Base-by-base conservation (phyloP, 345 rosid species). In the Excoecaria agallocha region DNA sequence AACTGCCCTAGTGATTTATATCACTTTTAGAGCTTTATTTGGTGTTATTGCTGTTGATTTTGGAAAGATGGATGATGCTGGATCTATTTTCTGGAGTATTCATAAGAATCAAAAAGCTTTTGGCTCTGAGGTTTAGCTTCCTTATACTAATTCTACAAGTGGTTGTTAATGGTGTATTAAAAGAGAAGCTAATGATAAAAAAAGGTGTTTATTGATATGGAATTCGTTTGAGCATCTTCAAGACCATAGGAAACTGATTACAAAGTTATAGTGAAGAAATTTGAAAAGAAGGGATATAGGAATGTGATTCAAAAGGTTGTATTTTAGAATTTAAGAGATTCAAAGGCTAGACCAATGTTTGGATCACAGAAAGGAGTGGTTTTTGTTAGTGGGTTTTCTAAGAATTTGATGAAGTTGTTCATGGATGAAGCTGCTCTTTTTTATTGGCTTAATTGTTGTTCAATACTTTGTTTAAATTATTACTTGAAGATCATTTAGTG, bases 31-130 rank as follows among this genome's bases (percentile, higher is more conserved):
- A 52, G 92, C 92, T 6, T 74, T 89, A n/a, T 84, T 89, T 81
- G 92, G 91, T 74, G 97, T 94, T 75, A 77, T 89, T 79, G 90
- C 91, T 71, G 37, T 78, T 64, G 94, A 91, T 72, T 38, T 85
- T 45, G 80, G 75, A 65, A 77, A 41, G 38, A 71, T 74, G 66
- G 94, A 89, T 82, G 82, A 75, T 56, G 88, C 93, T 11, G 85
- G 83, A 5, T 71, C 56, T 74, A 66, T 79, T 57, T 91, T 91
- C 82, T 79, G 84, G 91, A 76, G 48, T 9, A 81, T 91, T 48
- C 93, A 90, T 74, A 12, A 68, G 69, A 45, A 12, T 72, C 85
- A 82, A 71, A 77, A 19, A 77, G 78, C 79, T 52, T 66, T 77
- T 76, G 77, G 79, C 16, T n/a, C 77, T 49, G 70, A 60, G 84